Evolutionary conservation across 2,329 filamentous ascomycete genomes (phyloP).

Genomic region (Blastomyces gilchristii): DNA sequence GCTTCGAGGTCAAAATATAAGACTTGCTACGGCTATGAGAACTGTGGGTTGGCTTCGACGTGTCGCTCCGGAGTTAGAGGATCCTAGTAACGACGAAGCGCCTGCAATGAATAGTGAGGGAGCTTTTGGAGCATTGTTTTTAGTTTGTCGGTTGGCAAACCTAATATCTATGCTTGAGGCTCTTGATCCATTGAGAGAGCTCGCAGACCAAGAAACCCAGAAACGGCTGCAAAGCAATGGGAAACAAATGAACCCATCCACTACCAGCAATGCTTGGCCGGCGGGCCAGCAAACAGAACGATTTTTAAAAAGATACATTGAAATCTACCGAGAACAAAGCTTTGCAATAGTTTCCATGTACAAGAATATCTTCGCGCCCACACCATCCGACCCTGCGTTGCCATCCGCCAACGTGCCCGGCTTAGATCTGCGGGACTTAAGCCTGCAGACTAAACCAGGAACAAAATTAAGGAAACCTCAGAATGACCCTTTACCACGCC

Average conservation of each 20-base stretch:
- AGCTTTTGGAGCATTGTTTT: slow-evolving; percentile 69
- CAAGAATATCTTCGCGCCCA: slow-evolving; percentile 69
- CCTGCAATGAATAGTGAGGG: slow-evolving; percentile 44
- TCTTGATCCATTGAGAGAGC: slow-evolving; percentile 69
- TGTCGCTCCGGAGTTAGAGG: slow-evolving; percentile 69
- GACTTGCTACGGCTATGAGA: slow-evolving; percentile 80
- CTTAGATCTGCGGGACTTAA: slow-evolving; percentile 18
- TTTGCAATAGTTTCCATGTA: slow-evolving; percentile 95
- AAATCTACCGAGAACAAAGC: slow-evolving; percentile 94
- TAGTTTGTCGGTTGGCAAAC: slow-evolving; percentile 74
- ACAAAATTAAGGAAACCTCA: slow-evolving; percentile 19
- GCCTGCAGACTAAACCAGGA: slow-evolving; percentile 19
- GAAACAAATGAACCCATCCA: slow-evolving; percentile 16
- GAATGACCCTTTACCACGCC: slow-evolving; percentile 34
- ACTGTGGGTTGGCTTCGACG: slow-evolving; percentile 85
- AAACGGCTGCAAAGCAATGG: slow-evolving; percentile 30
- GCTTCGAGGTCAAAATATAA: slow-evolving; percentile 66
- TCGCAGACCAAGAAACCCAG: slow-evolving; percentile 74
- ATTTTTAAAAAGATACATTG: slow-evolving; percentile 89
- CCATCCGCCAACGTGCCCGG: slow-evolving; percentile 21
- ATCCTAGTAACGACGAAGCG: slow-evolving; percentile 22
- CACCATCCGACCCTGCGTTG: slow-evolving; percentile 31
- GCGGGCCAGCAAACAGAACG: slow-evolving; percentile 84
- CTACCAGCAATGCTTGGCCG: slow-evolving; percentile 23
- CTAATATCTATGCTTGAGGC: slow-evolving; percentile 71